These are phyloP conservation scores for Russula virescens DNA, from an alignment of 768 basidiomycete species.

Conservation along the genomic window DNA sequence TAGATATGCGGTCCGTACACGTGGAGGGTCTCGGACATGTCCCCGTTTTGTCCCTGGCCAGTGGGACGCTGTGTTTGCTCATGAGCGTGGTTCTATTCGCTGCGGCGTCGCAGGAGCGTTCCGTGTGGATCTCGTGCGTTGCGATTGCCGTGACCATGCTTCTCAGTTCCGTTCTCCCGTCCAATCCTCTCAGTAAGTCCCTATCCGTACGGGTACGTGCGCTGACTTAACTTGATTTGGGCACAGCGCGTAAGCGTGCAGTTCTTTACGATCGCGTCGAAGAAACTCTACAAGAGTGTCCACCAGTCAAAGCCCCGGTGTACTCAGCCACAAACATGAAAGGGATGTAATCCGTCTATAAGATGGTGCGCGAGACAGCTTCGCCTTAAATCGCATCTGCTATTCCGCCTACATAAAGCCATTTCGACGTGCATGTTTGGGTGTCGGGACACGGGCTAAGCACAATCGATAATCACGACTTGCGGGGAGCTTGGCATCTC, in stretches of 20 bases:
- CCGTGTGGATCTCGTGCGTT: constrained; percentile 13
- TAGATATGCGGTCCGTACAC: not conserved
- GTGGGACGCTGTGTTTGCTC: constrained; percentile 14
- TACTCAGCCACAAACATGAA: not conserved
- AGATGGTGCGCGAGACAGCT: too few relatives aligned
- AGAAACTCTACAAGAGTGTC: not conserved
- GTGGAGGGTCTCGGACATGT: constrained; percentile 12
- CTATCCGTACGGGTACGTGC: not conserved
- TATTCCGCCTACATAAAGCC: too few relatives aligned
- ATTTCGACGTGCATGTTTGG: too few relatives aligned
- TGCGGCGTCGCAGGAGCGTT: not conserved
- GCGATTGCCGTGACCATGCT: not conserved
- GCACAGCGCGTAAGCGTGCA: constrained; percentile 3
- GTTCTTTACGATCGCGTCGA: constrained; percentile 11
- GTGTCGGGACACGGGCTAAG: not conserved
- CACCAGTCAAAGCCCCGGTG: not conserved
- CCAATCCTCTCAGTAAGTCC: not conserved
- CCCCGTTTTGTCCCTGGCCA: constrained; percentile 1
- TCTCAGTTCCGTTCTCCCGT: not conserved
- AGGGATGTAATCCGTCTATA: not conserved
- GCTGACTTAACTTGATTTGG: not conserved
- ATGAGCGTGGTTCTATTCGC: constrained; percentile 13
- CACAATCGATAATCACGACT: not conserved
- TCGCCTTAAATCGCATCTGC: not conserved
- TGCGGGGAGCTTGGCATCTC: too few relatives aligned